These are phyloP conservation scores for Cryptosporidium ubiquitum DNA, from an alignment of 169 alveolate species.

Conservation along the genomic window DNA sequence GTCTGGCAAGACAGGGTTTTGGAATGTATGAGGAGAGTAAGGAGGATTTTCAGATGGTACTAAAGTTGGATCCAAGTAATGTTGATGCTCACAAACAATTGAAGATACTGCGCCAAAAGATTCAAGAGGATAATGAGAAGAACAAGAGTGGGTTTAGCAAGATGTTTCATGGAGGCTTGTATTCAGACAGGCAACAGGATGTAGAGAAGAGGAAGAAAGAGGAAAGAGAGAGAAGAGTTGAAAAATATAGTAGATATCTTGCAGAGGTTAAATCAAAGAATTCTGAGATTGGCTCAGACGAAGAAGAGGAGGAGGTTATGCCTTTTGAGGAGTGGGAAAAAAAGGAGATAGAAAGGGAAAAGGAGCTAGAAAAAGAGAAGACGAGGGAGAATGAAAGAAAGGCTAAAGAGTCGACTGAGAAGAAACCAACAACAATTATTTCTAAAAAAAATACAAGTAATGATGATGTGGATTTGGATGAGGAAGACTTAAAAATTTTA, in stretches of 20 bases:
- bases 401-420: constrained; percentile 76
- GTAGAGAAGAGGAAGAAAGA: constrained; percentile 79
- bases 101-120: constrained; percentile 69
- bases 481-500: constrained; percentile 86
- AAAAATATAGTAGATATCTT: constrained; percentile 80
- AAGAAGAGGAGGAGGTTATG: constrained; percentile 73
- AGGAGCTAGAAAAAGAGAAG: constrained; percentile 76
- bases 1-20: constrained; percentile 74
- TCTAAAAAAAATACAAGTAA: constrained; percentile 74
- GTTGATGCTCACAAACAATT: constrained; percentile 76
- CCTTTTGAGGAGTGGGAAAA: constrained; percentile 81
- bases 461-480: constrained; percentile 82
- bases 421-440: constrained; percentile 56
- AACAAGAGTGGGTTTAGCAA: constrained; percentile 83
- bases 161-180: constrained; percentile 81
- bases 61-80: constrained; percentile 77
- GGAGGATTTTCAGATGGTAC: constrained; percentile 72
- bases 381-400: constrained; percentile 75
- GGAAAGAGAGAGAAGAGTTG: constrained; percentile 78
- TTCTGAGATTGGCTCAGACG: constrained; percentile 72
- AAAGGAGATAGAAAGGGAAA: constrained; percentile 78
- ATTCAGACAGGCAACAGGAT: constrained; percentile 83
- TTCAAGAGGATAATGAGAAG: constrained; percentile 77
- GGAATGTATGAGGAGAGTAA: constrained; percentile 77
- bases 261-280: constrained; percentile 76